These are phyloP conservation scores for Cenchrus americanus DNA, from an alignment of 176 grass and related monocot species.

Conservation along the genomic window DNA sequence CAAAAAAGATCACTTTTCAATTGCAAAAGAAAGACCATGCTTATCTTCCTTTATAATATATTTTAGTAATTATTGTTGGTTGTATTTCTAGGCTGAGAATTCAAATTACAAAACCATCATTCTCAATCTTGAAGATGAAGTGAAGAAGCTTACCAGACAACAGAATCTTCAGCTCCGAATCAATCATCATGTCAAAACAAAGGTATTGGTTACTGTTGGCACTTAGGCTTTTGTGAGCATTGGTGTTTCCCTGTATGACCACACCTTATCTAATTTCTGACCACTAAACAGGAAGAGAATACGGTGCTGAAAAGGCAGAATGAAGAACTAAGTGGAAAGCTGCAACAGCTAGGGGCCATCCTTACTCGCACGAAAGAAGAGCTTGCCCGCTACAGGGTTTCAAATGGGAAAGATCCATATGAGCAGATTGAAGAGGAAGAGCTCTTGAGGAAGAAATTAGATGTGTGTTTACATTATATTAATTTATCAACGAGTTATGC, in stretches of 20 bases:
- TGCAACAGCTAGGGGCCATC: constrained; percentile 57
- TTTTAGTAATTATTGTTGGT: constrained; percentile 30
- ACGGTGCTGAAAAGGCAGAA: constrained; percentile 63
- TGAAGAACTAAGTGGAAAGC: constrained; percentile 67
- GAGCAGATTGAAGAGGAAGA: constrained; percentile 77
- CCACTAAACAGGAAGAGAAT: constrained; percentile 81
- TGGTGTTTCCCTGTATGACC: constrained; percentile 21
- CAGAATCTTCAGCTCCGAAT: constrained; percentile 90
- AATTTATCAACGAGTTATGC: constrained; percentile 18
- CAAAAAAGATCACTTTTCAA: not conserved
- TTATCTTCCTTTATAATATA: constrained; percentile 22
- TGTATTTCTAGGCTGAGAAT: constrained; percentile 76
- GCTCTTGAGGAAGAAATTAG: constrained; percentile 59
- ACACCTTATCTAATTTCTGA: constrained; percentile 22
- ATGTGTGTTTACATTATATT: constrained; percentile 50
- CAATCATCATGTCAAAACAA: constrained; percentile 97
- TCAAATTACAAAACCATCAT: constrained; percentile 79
- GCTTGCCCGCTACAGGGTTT: constrained; percentile 67
- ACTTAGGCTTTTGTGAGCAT: constrained; percentile 12
- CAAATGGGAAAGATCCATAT: constrained; percentile 60
- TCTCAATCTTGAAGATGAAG: constrained; percentile 82
- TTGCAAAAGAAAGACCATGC: not conserved
- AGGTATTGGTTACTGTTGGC: constrained; percentile 47
- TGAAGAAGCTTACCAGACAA: constrained; percentile 76
- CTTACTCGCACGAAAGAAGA: constrained; percentile 75